phyloP scores from a whole-genome alignment of 2,329 filamentous ascomycete species.

The Chrysoporthe cubensis region DNA sequence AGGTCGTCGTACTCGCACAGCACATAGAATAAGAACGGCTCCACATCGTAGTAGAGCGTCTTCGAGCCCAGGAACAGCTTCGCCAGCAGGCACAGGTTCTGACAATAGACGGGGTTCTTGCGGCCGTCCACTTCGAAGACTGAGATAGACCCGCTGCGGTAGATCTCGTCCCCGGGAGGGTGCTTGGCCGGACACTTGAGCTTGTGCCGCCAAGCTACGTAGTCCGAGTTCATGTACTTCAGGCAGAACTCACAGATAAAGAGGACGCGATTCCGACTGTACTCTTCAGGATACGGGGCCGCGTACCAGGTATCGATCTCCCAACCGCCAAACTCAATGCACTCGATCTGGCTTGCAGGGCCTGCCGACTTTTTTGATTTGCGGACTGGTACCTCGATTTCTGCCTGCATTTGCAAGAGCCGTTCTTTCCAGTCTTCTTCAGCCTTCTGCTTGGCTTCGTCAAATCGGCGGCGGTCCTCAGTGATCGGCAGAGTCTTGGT shows the following conservation, averaged over 20 bases:
- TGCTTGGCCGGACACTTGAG: constrained; percentile 96
- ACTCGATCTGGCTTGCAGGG: constrained; percentile 94
- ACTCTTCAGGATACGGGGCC: constrained; percentile 96
- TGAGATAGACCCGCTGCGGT: constrained; percentile 85
- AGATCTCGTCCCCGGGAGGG: constrained; percentile 96
- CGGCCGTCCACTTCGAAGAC: constrained; percentile 98
- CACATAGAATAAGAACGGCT: constrained; percentile 96
- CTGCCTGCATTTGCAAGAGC: constrained; percentile 63
- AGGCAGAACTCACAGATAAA: constrained; percentile 99
- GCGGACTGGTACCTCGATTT: constrained; percentile 63
- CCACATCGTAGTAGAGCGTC: constrained; percentile 96
- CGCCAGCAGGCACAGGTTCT: constrained; percentile 92
- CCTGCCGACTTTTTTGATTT: constrained; percentile 77
- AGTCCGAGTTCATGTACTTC: constrained; percentile 99
- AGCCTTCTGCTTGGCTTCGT: constrained; percentile 85
- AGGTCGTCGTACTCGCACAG: constrained; percentile 91
- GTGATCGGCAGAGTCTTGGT: constrained; percentile 81
- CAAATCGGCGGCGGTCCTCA: constrained; percentile 83
- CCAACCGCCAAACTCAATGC: constrained; percentile 95
- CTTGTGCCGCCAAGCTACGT: constrained; percentile 97
- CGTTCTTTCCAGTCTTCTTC: constrained; percentile 88
- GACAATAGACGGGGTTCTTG: constrained; percentile 97
- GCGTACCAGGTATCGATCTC: constrained; percentile 99
- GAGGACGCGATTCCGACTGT: constrained; percentile 93
- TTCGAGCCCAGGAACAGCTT: constrained; percentile 99